phyloP scores from a whole-genome alignment of 179 eudicot species.

The Silene vulgaris region DNA sequence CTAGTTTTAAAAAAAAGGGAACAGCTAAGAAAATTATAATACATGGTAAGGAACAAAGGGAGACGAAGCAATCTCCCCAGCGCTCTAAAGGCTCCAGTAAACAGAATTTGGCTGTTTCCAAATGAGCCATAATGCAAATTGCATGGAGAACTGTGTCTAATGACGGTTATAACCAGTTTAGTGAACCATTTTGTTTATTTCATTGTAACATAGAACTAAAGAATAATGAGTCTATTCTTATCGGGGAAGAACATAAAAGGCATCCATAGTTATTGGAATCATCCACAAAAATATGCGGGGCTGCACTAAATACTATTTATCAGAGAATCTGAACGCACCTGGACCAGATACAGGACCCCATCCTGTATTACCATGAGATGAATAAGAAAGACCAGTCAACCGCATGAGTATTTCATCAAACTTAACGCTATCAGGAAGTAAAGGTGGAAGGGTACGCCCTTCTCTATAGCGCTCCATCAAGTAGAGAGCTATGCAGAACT shows the following conservation, averaged over 20 bases:
- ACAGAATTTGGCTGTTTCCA: too few species aligned
- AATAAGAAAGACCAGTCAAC: constrained; percentile 53
- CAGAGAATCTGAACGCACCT: constrained; percentile 15
- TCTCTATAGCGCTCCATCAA: constrained; percentile 92
- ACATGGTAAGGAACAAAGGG: background rate
- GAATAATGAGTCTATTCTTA: background rate
- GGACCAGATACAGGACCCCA: constrained; percentile 64
- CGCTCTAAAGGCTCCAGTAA: too few species aligned
- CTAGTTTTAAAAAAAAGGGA: constrained; percentile 28
- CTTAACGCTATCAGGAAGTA: constrained; percentile 56
- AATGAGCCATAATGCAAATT: too few species aligned
- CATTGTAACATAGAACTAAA: background rate
- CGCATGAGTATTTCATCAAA: constrained; percentile 59
- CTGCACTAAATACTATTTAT: background rate
- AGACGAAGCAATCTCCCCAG: background rate
- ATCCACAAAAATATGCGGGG: background rate
- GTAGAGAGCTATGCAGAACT: constrained; percentile 87
- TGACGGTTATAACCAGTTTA: too few species aligned
- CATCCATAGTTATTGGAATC: background rate
- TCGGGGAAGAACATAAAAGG: background rate
- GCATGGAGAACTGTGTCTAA: too few species aligned
- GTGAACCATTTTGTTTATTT: too few species aligned
- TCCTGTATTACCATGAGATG: constrained; percentile 38
- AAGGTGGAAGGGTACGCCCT: constrained; percentile 82
- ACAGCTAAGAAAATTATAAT: constrained; percentile 7